These are phyloP conservation scores for Arabidopsis hybrid DNA, from an alignment of 441 rosid species.

Conservation along the genomic window DNA sequence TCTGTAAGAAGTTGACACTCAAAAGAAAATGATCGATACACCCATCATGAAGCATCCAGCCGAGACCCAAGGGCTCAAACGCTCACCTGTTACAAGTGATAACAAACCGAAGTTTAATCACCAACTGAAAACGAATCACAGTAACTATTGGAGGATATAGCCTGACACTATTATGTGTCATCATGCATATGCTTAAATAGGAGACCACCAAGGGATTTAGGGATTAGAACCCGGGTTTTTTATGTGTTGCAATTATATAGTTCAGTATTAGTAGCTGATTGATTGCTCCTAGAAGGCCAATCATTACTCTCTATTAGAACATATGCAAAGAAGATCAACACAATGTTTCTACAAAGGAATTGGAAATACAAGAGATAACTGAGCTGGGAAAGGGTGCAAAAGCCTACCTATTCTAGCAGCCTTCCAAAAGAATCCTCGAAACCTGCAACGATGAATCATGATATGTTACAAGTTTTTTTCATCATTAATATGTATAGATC, in stretches of 20 bases:
- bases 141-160: neutral
- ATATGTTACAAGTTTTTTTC: neutral
- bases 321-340: neutral
- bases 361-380: constrained; percentile 2
- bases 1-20: constrained; percentile 25
- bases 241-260: neutral
- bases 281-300: constrained; percentile 4
- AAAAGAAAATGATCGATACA: constrained; percentile 74
- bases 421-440: constrained; percentile 96
- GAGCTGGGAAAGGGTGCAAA: constrained; percentile 24
- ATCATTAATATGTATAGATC: neutral
- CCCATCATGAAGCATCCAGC: constrained; percentile 89
- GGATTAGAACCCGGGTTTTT: neutral
- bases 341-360: constrained; percentile 1
- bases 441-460: constrained; percentile 51
- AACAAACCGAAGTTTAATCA: constrained; percentile 19
- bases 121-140: neutral
- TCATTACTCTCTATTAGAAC: neutral
- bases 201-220: neutral
- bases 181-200: constrained; percentile 1
- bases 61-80: constrained; percentile 94
- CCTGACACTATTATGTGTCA: constrained; percentile 4
- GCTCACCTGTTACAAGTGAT: constrained; percentile 68
- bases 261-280: neutral
- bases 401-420: constrained; percentile 92